A percentile compares a stretch with the other conserved stretches of the same genome.
Conservation (phyloP, 495 filamentous ascomycete genomes). For the Annulohypoxylon moriforme region DNA sequence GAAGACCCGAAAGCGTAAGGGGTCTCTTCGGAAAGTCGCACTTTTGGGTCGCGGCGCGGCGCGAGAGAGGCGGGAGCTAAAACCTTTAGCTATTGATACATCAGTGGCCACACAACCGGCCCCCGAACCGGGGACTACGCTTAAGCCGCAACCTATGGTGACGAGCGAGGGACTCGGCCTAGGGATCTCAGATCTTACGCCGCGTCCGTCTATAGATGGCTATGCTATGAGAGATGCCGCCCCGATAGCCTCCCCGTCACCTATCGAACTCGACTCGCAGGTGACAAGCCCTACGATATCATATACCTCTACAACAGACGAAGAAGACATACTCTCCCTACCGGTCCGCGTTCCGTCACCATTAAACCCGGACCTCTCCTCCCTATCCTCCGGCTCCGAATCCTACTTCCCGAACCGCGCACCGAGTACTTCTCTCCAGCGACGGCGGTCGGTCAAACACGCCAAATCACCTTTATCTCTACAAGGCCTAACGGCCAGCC, state of each 20-base stretch:
- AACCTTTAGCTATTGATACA: constrained; percentile 59
- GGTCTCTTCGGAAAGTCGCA: constrained; percentile 83
- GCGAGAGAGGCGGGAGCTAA: constrained; percentile 64
- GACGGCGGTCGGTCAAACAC: constrained; percentile 63
- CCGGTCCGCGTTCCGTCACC: constrained; percentile 45
- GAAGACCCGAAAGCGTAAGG: constrained; percentile 79
- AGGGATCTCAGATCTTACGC: constrained; percentile 61
- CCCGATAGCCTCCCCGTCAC: constrained; percentile 45
- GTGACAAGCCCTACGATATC: constrained; percentile 67
- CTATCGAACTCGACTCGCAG: constrained; percentile 40
- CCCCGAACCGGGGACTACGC: constrained; percentile 23
- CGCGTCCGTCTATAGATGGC: constrained; percentile 60
- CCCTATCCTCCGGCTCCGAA: constrained; percentile 70
- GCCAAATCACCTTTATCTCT: constrained; percentile 71
- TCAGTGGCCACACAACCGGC: constrained; percentile 38
- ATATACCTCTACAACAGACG: constrained; percentile 80
- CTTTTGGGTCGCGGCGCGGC: constrained; percentile 75
- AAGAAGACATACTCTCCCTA: constrained; percentile 72
- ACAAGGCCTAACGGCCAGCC: constrained; percentile 57
- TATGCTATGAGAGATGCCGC: constrained; percentile 47
- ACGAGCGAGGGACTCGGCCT: constrained; percentile 51
- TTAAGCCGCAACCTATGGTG: constrained; percentile 15
- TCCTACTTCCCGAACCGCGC: constrained; percentile 67
- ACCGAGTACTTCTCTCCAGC: constrained; percentile 52
- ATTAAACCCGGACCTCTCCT: constrained; percentile 57